Evolutionary conservation across 257 asterid species (phyloP).

Genomic region (Lycium ferocissimum): DNA sequence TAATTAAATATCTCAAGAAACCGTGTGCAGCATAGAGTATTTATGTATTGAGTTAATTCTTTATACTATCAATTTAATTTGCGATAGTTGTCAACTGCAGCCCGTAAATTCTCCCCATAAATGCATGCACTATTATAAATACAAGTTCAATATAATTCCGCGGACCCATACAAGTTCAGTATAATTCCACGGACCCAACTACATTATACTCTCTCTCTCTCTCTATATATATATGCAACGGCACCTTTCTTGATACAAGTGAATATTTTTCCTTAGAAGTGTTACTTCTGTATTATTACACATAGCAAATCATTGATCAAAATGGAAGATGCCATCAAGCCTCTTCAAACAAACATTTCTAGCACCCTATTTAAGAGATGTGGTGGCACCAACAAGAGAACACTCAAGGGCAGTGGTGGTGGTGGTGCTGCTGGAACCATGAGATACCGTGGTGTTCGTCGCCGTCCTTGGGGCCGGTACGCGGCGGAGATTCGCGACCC

Average conservation of each 20-base stretch:
- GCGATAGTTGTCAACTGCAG: background rate
- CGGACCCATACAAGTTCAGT: background rate
- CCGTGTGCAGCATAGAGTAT: background rate
- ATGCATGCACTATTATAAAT: background rate
- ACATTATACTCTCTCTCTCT: background rate
- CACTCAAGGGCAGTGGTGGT: background rate
- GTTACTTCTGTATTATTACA: background rate
- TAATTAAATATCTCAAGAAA: background rate
- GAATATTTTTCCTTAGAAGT: background rate
- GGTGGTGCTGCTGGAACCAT: background rate
- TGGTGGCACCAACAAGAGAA: background rate
- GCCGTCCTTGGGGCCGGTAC: constrained; percentile 35
- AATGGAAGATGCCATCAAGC: background rate
- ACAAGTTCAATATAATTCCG: background rate
- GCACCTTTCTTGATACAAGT: background rate
- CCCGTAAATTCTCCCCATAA: background rate
- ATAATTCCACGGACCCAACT: background rate
- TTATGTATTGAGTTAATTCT: constrained; percentile 1
- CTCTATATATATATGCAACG: background rate
- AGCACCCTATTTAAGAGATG: background rate
- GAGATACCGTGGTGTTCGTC: constrained; percentile 32
- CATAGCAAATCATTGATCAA: background rate
- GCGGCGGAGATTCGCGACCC: constrained; percentile 37
- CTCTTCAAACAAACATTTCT: background rate
- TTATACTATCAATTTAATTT: background rate